phyloP scores from a whole-genome alignment of 2,329 filamentous ascomycete genomes.

The Diplocarpon mali region DNA sequence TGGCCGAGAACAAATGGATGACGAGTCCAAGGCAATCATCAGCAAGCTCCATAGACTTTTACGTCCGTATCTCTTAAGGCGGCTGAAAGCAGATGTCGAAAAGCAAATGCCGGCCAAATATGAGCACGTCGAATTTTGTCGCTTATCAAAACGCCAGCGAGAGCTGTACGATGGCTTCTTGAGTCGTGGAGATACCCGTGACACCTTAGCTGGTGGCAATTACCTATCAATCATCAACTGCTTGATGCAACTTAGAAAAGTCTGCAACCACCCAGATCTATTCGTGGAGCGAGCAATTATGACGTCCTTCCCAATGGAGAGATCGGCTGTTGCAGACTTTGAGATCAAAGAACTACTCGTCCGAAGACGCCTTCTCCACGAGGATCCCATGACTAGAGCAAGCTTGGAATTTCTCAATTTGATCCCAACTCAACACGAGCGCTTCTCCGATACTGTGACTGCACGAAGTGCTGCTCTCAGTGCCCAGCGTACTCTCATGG shows the following conservation, averaged over 20 bases:
- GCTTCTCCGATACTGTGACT: slow-evolving; percentile 42
- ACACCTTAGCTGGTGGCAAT: slow-evolving; percentile 83
- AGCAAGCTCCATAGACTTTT: slow-evolving; percentile 89
- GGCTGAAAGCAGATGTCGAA: slow-evolving; percentile 92
- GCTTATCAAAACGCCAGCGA: slow-evolving; percentile 86
- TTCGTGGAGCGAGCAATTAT: slow-evolving; percentile 95
- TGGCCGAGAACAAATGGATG: slow-evolving; percentile 85
- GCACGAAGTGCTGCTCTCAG: slow-evolving; percentile 54
- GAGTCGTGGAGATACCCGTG: slow-evolving; percentile 76
- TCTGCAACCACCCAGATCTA: slow-evolving; percentile 95
- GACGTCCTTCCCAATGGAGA: slow-evolving; percentile 87
- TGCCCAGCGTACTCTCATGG: slow-evolving; percentile 57
- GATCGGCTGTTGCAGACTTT: slow-evolving; percentile 65
- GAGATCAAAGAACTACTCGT: slow-evolving; percentile 62
- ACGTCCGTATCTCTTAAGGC: slow-evolving; percentile 79
- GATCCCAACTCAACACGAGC: slow-evolving; percentile 60
- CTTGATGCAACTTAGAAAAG: slow-evolving; percentile 91
- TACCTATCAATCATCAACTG: slow-evolving; percentile 98
- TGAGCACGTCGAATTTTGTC: slow-evolving; percentile 92
- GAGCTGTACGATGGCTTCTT: slow-evolving; percentile 96
- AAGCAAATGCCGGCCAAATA: slow-evolving; percentile 99
- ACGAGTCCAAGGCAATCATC: slow-evolving; percentile 85
- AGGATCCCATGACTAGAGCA: slow-evolving; percentile 51
- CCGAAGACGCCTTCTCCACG: slow-evolving; percentile 50
- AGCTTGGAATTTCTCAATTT: slow-evolving; percentile 72